Evolutionary conservation across 148 eudicot species (phyloP).

Genomic region (Talinum fruticosum): DNA sequence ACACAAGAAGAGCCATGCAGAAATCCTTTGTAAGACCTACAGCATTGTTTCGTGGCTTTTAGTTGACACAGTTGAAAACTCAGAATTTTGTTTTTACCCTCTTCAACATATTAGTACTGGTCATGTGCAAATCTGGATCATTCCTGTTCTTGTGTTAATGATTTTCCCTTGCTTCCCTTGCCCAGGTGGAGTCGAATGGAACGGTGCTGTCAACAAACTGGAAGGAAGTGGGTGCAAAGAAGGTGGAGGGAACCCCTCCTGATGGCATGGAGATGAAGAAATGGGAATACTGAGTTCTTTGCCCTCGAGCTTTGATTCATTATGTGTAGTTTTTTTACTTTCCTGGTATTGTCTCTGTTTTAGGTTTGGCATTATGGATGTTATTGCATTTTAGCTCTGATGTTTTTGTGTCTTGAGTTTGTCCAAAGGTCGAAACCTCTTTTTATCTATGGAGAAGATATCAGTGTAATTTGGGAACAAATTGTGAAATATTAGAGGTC

Average conservation of each 20-base stretch:
- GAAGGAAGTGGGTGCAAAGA: slow-evolving; percentile 91
- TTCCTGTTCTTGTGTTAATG: not conserved
- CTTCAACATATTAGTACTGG: not conserved
- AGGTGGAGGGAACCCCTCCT: slow-evolving; percentile 84
- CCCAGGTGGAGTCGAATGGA: slow-evolving; percentile 86
- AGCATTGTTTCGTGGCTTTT: not conserved
- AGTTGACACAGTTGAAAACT: not conserved
- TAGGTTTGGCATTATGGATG: not conserved
- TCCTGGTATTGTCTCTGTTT: slow-evolving; percentile 7
- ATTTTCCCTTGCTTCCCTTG: not conserved
- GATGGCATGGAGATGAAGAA: slow-evolving; percentile 96
- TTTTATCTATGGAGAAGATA: not conserved
- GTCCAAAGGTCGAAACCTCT: not conserved
- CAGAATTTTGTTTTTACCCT: not conserved
- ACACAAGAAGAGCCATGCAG: slow-evolving; percentile 89
- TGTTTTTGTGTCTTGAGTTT: slow-evolving; percentile 2
- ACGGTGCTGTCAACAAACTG: slow-evolving; percentile 94
- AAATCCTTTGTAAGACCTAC: slow-evolving; percentile 83
- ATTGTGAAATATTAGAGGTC: slow-evolving; percentile 10
- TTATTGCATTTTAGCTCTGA: not conserved
- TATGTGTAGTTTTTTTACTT: slow-evolving; percentile 31
- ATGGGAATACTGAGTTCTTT: slow-evolving; percentile 55
- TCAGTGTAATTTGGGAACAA: not conserved
- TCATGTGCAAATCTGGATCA: not conserved
- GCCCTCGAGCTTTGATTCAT: not conserved